These are phyloP conservation scores for Choanephora cucurbitarum DNA, from an alignment of 371 early-diverging fungal genomes.

Conservation along the genomic window DNA sequence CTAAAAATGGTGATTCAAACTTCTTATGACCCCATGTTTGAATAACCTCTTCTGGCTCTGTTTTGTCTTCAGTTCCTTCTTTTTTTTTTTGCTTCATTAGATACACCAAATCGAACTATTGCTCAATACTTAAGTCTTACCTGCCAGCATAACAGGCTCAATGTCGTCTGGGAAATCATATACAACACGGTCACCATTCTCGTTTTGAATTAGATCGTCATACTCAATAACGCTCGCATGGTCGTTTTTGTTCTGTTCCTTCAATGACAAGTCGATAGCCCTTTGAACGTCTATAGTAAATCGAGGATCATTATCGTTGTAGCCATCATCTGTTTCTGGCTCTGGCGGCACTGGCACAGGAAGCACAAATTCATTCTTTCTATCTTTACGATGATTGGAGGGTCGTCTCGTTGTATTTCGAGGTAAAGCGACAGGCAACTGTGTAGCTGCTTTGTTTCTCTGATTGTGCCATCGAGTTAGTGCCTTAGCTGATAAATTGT, in stretches of 20 bases:
- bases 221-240: background rate
- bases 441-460: background rate
- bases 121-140: no score
- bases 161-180: no score
- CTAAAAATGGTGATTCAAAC: background rate
- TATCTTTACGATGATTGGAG: background rate
- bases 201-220: background rate
- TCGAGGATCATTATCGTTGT: constrained; percentile 29
- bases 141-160: no score
- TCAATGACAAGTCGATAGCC: constrained; percentile 27
- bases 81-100: no score
- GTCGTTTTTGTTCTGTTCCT: background rate
- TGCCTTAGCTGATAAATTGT: constrained; percentile 11
- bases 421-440: background rate
- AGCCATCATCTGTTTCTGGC: constrained; percentile 13
- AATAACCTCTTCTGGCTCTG: background rate
- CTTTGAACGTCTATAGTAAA: constrained; percentile 22
- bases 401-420: background rate
- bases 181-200: background rate
- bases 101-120: no score
- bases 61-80: no score
- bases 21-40: background rate
- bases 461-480: constrained; percentile 10
- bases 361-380: background rate
- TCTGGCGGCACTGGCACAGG: constrained; percentile 4